Evolutionary conservation across 371 early-diverging fungal species (phyloP), one percentile per base, ranked within the genome.

Genomic region (Modicella reniformis): DNA sequence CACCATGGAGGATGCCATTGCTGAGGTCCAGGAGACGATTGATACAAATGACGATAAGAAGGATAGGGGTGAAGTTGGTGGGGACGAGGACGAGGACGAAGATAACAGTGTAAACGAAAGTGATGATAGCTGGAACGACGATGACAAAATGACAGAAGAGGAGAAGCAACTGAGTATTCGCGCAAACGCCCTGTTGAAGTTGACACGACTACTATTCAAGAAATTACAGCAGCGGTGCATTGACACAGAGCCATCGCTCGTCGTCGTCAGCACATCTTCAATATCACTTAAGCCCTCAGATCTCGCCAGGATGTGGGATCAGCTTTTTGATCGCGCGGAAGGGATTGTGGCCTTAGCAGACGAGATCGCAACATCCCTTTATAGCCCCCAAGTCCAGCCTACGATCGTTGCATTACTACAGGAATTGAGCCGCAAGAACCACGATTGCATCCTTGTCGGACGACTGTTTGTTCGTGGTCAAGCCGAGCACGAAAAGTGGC

Each of bases 171-270:
- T 72, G 41, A 72, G 79, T 56, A 47, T 72, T 51, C 65, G 65
- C 15, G 33, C 73, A n/a, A 72, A 77, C 41, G 56, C 79, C 0
- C 19, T 72, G 29, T 26, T 77, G 33, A 77, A 77, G 63, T 28
- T 77, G 67, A 77, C 79, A 7, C 40, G 59, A 30, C 53, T 77
- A 32, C 52, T 77, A 47, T 61, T 77, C 66, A 77, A 77, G 66
- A 77, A 77, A 49, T 53, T 77, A 28, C 72, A 77, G 52, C 79
- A 77, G 53, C 65, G 79, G 26, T 77, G 79, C 61, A 62, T 77
- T 44, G 79, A 77, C 55, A 50, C 59, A 30, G 61, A 58, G 13
- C 65, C 72, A 48, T 15, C 55, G 8, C 32, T 37, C 25, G 26
- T 53, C 19, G 17, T 65, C 29, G 37, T 9, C n/a, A 33, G 55